phyloP scores from a whole-genome alignment of 106 monocot genomes.

The Platanthera zijinensis region DNA sequence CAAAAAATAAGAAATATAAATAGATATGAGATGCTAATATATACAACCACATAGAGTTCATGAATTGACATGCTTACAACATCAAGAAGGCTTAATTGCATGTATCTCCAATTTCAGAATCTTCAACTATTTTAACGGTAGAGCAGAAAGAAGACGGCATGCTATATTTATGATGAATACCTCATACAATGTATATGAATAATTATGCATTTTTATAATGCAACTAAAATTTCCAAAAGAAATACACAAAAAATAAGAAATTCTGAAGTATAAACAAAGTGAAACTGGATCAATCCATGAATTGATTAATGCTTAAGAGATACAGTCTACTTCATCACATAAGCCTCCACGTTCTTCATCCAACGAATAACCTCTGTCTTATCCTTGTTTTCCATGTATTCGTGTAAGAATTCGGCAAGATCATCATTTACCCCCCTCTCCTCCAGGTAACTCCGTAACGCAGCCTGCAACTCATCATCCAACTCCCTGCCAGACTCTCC shows the following conservation, averaged over 20 bases:
- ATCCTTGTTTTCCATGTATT: constrained; percentile 57
- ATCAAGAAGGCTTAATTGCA: too few relatives aligned
- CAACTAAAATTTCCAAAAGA: neutral
- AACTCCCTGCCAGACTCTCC: constrained; percentile 27
- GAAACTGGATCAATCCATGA: neutral
- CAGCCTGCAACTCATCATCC: constrained; percentile 26
- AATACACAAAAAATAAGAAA: neutral
- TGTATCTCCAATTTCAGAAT: too few relatives aligned
- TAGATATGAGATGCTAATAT: too few relatives aligned
- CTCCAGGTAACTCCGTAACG: constrained; percentile 31
- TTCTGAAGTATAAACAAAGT: neutral
- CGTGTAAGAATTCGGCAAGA: constrained; percentile 55
- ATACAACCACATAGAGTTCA: too few relatives aligned
- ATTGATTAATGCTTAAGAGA: too few relatives aligned
- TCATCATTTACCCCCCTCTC: constrained; percentile 55
- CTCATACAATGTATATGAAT: too few relatives aligned
- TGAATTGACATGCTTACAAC: too few relatives aligned
- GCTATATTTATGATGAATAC: too few relatives aligned
- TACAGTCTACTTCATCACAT: constrained; percentile 35
- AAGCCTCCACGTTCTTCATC: constrained; percentile 44
- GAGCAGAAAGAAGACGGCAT: too few relatives aligned
- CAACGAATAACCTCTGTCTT: constrained; percentile 44
- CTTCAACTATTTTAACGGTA: too few relatives aligned
- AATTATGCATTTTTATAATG: neutral
- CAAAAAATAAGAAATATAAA: too few relatives aligned